phyloP scores from a whole-genome alignment of 306 rosid species.

The Malus sylvestris region DNA sequence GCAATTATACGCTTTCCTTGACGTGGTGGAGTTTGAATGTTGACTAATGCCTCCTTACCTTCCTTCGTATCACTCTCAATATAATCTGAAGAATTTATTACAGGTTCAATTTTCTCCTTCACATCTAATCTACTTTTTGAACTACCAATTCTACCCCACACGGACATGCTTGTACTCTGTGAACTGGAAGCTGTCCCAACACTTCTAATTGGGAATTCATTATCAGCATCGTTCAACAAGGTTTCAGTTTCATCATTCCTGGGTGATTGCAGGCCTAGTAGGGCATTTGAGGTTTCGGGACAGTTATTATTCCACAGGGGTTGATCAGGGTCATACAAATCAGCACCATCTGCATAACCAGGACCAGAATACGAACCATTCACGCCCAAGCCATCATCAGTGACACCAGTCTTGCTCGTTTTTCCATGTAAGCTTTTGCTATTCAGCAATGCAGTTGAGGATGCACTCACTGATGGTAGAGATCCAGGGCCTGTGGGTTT shows the following conservation, averaged over 20 bases:
- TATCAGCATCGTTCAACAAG: conserved; percentile 44
- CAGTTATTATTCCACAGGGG: conserved; percentile 89
- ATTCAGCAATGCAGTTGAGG: conserved; percentile 52
- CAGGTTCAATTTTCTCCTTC: conserved; percentile 54
- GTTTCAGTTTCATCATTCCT: conserved; percentile 66
- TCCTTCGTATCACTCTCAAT: conserved; percentile 56
- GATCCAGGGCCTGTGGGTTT: conserved; percentile 69
- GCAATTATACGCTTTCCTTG: conserved; percentile 54
- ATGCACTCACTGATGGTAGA: conserved; percentile 51
- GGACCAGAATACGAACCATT: conserved; percentile 65
- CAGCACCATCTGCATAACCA: conserved; percentile 62
- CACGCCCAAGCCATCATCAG: conserved; percentile 58
- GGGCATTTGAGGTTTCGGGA: conserved; percentile 65
- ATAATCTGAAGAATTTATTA: conserved; percentile 40
- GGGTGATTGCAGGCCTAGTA: conserved; percentile 50
- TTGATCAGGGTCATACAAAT: conserved; percentile 97
- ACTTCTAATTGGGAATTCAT: conserved; percentile 45
- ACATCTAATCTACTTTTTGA: conserved; percentile 57
- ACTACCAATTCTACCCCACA: conserved; percentile 84
- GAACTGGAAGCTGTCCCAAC: conserved; percentile 45
- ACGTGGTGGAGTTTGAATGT: conserved; percentile 36
- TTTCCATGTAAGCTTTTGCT: conserved; percentile 62
- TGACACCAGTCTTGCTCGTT: conserved; percentile 45
- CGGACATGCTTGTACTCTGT: conserved; percentile 55
- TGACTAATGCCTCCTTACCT: conserved; percentile 40